Conservation (phyloP, 768 basidiomycete species). For the Boletus reticuloceps region DNA sequence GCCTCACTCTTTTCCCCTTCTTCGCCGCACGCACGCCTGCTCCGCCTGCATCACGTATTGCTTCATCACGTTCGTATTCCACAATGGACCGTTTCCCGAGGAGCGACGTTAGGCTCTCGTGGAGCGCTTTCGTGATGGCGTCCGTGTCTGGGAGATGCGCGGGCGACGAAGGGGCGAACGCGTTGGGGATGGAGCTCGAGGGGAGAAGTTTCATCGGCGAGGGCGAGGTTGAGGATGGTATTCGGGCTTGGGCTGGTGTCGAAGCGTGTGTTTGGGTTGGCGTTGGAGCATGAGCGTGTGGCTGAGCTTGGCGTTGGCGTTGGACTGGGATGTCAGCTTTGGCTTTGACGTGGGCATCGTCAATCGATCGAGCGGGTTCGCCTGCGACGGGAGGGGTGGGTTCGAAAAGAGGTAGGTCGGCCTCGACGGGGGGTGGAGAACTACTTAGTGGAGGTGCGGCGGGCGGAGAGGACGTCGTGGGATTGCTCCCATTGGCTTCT, state of each 20-base stretch:
- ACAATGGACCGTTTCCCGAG: constrained; percentile 63
- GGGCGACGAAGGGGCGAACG: constrained; percentile 21
- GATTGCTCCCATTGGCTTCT: not conserved
- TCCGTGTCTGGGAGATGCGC: constrained; percentile 40
- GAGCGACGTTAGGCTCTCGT: constrained; percentile 66
- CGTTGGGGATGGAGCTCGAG: constrained; percentile 14
- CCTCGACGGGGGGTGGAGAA: constrained; percentile 20
- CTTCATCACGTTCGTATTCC: constrained; percentile 34
- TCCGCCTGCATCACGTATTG: constrained; percentile 12
- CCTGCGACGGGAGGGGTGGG: constrained; percentile 2
- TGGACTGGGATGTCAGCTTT: too few species aligned
- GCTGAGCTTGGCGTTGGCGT: not conserved
- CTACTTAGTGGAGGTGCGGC: constrained; percentile 27
- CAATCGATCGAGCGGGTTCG: constrained; percentile 2
- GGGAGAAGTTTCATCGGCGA: constrained; percentile 48
- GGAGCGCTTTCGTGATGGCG: constrained; percentile 54
- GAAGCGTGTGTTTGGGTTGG: constrained; percentile 20
- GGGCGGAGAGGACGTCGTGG: constrained; percentile 15
- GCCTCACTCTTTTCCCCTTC: constrained; percentile 38
- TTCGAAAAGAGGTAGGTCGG: not conserved
- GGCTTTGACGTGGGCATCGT: constrained; percentile 21
- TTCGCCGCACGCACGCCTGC: constrained; percentile 10
- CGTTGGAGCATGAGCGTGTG: not conserved
- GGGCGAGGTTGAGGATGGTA: constrained; percentile 62
- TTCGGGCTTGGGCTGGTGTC: constrained; percentile 24